phyloP scores from a whole-genome alignment of 495 filamentous ascomycete species.

The Astrothelium subdiscretum region DNA sequence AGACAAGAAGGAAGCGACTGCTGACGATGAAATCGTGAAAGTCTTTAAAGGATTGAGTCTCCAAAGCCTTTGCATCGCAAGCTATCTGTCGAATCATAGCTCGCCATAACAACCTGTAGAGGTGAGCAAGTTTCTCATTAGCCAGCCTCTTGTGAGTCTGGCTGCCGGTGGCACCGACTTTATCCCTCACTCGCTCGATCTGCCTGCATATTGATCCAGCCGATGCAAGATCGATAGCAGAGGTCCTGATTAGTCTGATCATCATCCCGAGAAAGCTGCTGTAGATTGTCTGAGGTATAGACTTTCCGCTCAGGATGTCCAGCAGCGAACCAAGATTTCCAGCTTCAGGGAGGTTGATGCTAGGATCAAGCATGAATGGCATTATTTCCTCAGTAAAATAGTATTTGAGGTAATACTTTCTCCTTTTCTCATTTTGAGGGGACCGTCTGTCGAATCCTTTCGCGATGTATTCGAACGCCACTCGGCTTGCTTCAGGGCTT shows the following conservation, averaged over 20 bases:
- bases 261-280: background rate
- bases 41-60: background rate
- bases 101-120: background rate
- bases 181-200: background rate
- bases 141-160: background rate
- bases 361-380: background rate
- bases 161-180: background rate
- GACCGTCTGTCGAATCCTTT: background rate
- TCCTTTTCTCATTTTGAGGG: background rate
- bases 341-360: background rate
- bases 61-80: background rate
- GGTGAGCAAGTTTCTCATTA: background rate
- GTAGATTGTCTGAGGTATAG: background rate
- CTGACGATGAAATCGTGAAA: background rate
- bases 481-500: background rate
- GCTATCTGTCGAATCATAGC: background rate
- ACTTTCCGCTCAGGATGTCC: background rate
- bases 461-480: background rate
- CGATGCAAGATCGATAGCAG: background rate
- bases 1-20: background rate
- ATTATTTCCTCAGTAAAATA: background rate
- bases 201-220: background rate
- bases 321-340: background rate
- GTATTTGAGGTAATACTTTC: background rate
- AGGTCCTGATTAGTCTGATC: background rate